phyloP scores from a whole-genome alignment of 495 filamentous ascomycete genomes.

The Tuber aestivum region DNA sequence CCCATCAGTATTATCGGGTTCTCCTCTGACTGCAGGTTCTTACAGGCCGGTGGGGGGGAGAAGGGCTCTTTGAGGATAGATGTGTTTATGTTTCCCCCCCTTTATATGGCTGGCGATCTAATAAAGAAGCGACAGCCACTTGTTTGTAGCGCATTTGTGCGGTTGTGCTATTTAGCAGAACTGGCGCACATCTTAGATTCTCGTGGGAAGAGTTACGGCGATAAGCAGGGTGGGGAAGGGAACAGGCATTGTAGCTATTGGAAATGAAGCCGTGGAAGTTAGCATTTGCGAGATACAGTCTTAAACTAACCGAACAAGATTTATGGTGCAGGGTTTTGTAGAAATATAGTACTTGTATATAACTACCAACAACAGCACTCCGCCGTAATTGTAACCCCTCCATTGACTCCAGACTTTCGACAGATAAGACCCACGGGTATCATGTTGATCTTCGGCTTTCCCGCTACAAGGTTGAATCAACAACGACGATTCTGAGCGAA shows the following conservation, averaged over 20 bases:
- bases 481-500: no score
- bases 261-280: no score
- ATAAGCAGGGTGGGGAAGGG: conserved; percentile 66
- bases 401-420: no score
- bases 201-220: conserved; percentile 73
- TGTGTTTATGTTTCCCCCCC: conserved; percentile 37
- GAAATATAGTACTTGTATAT: no score
- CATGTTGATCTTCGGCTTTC: no score
- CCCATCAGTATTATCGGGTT: conserved; percentile 70
- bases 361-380: no score
- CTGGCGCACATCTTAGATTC: conserved; percentile 89
- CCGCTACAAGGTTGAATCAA: no score
- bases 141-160: conserved; percentile 66
- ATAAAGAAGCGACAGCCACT: background rate
- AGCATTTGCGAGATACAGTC: conserved; percentile 76
- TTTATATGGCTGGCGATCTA: conserved; percentile 2
- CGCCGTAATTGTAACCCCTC: no score
- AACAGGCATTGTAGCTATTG: conserved; percentile 70
- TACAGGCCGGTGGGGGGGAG: conserved; percentile 73
- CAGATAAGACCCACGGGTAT: no score
- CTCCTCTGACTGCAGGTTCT: conserved; percentile 84
- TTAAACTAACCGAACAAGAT: conserved; percentile 22
- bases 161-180: conserved; percentile 90
- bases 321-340: background rate
- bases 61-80: conserved; percentile 74